A percentile compares a stretch with the other conserved stretches of the same genome.
These are phyloP conservation scores for Cyclotella cryptica DNA, from an alignment of 108 stramenopile species.

Conservation along the genomic window DNA sequence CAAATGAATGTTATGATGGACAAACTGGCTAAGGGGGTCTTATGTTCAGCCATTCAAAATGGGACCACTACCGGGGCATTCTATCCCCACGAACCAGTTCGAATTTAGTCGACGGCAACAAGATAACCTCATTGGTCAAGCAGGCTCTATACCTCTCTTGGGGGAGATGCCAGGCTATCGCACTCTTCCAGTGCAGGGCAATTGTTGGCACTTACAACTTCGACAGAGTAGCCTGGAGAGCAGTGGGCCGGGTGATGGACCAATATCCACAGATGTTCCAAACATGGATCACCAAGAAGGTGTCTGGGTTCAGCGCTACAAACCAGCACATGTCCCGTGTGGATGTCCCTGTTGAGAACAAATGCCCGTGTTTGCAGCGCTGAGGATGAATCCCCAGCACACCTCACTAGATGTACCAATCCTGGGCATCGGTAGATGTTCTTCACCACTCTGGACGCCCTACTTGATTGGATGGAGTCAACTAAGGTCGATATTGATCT, in stretches of 20 bases:
- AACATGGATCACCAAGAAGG: not conserved
- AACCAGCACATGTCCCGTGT: too few relatives aligned
- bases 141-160: not conserved
- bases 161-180: too few relatives aligned
- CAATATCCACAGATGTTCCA: constrained; percentile 15
- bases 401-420: too few relatives aligned
- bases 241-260: not conserved
- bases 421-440: too few relatives aligned
- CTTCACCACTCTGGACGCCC: too few relatives aligned
- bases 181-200: not conserved
- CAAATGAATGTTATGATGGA: constrained; percentile 6
- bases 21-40: constrained; percentile 12
- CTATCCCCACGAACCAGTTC: not conserved
- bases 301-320: constrained; percentile 1
- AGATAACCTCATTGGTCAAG: constrained; percentile 6
- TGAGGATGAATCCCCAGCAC: too few relatives aligned
- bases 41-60: not conserved
- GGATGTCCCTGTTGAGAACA: too few relatives aligned
- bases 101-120: not conserved
- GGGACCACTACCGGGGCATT: not conserved
- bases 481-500: too few relatives aligned
- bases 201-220: not conserved
- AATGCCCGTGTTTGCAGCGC: too few relatives aligned
- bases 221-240: constrained; percentile 17
- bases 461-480: too few relatives aligned